A percentile compares a stretch with the other conserved stretches of the same genome.
Evolutionary conservation across 768 basidiomycete genomes (phyloP).

Genomic region (Lactarius pseudohatsudake): DNA sequence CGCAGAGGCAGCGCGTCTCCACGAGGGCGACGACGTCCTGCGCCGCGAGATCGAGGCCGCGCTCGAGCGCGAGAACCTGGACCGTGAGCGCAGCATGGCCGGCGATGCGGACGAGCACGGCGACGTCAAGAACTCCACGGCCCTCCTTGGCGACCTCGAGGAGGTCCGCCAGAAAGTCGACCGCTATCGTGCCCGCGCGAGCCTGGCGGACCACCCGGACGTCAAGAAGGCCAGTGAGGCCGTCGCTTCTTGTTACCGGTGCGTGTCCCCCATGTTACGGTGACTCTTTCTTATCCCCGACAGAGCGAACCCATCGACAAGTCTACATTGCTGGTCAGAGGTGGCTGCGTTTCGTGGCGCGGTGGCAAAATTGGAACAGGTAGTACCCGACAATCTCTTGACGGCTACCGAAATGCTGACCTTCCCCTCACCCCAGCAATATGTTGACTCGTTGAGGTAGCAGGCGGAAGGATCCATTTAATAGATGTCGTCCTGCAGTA

Average conservation of each 20-base stretch:
- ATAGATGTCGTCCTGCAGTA: slow-evolving; percentile 9
- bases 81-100: slow-evolving; percentile 62
- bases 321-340: slow-evolving; percentile 75
- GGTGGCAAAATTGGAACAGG: slow-evolving; percentile 69
- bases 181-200: slow-evolving; percentile 57
- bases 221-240: slow-evolving; percentile 58
- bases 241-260: slow-evolving; percentile 78
- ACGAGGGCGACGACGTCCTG: slow-evolving; percentile 67
- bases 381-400: slow-evolving; percentile 32
- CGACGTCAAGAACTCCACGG: slow-evolving; percentile 55
- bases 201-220: slow-evolving; percentile 53
- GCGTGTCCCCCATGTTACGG: slow-evolving; percentile 31
- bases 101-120: slow-evolving; percentile 40
- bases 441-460: slow-evolving; percentile 53
- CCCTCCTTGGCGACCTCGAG: slow-evolving; percentile 72
- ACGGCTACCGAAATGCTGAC: slow-evolving; percentile 4
- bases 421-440: slow-evolving; percentile 46
- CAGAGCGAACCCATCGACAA: slow-evolving; percentile 46
- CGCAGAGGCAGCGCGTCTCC: slow-evolving; percentile 63
- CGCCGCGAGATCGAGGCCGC: slow-evolving; percentile 72
- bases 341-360: slow-evolving; percentile 68
- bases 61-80: slow-evolving; percentile 85
- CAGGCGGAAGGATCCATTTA: background rate
- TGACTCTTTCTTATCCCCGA: background rate
- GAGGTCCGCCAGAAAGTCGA: slow-evolving; percentile 73